Base-by-base conservation (phyloP, 164 flowering plant genomes). In the Sextonia rubra region DNA sequence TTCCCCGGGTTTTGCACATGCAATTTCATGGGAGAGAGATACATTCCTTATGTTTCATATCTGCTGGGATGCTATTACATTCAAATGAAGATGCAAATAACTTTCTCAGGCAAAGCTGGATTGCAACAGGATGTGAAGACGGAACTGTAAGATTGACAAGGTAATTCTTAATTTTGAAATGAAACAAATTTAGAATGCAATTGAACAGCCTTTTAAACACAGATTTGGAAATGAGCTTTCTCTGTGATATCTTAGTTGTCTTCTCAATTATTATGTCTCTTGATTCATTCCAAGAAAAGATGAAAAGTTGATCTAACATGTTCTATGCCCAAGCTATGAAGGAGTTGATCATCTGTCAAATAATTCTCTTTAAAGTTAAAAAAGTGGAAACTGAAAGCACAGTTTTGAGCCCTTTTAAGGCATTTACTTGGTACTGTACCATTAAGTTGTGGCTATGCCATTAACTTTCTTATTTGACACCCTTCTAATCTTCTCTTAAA, bases 51-150 rank as follows among this genome's bases (percentile, higher is more conserved):
- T 88, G 97, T 80, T 88, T 96, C 83, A 71, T 91, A 48, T 73
- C 77, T 76, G 79, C 74, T 71, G 82, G 75, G 67, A 27, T 73
- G 48, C 70, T 75, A 58, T 62, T 47, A 73, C 65, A 44, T 71
- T 30, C 73, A 49, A 71, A 79, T 69, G 75, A 23, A 58, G 71
- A 69, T 73, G 72, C 55, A 20, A 65, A 24, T 22, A 20, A 17
- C 32, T 62, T 47, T 32, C 71, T 82, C 68, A 74, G 69, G 66
- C 81, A 83, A 61, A 78, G 88, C 83, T 91, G 88, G 88, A 80
- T 96, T 80, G 97, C 92, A 49, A 93, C 99, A 56, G 99, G 99
- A 11, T 88, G 95, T 86, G 99, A 96, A 85, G 98, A 93, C 87
- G 98, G 99, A 77, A 87, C 97, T 73, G 95, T 96, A 66, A 83